These are phyloP conservation scores for Terfezia claveryi DNA, from an alignment of 495 filamentous ascomycete genomes.

Conservation along the genomic window DNA sequence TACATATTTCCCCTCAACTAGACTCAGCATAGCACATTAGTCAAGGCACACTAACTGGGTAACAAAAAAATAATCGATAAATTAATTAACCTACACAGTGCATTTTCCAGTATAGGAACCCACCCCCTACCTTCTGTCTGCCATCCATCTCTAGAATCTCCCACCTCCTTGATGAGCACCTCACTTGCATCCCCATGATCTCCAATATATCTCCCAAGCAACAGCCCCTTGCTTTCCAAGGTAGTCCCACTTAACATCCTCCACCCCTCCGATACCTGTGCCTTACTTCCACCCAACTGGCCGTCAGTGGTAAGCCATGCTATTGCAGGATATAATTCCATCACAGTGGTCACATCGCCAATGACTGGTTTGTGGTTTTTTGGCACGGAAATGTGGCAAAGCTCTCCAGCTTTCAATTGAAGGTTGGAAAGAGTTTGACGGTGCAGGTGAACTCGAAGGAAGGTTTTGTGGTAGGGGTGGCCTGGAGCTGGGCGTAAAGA, in stretches of 20 bases:
- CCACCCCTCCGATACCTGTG: constrained; percentile 11
- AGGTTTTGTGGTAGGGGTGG: constrained; percentile 9
- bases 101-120: not conserved
- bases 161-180: not conserved
- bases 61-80: no score
- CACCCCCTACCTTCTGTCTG: not conserved
- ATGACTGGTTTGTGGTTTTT: not conserved
- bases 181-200: not conserved
- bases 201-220: not conserved
- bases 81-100: not conserved
- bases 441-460: constrained; percentile 14
- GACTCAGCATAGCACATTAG: constrained; percentile 8
- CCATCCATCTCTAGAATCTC: not conserved
- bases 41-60: not conserved
- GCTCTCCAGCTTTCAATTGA: constrained; percentile 10
- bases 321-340: constrained; percentile 6
- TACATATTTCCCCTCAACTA: constrained; percentile 18
- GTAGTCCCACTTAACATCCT: constrained; percentile 23
- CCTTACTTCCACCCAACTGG: constrained; percentile 10
- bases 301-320: constrained; percentile 15
- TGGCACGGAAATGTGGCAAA: constrained; percentile 5
- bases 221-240: not conserved
- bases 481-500: no score
- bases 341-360: not conserved
- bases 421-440: constrained; percentile 7